phyloP scores from a whole-genome alignment of 139 green algal species.

The Haematococcus lacustris region DNA sequence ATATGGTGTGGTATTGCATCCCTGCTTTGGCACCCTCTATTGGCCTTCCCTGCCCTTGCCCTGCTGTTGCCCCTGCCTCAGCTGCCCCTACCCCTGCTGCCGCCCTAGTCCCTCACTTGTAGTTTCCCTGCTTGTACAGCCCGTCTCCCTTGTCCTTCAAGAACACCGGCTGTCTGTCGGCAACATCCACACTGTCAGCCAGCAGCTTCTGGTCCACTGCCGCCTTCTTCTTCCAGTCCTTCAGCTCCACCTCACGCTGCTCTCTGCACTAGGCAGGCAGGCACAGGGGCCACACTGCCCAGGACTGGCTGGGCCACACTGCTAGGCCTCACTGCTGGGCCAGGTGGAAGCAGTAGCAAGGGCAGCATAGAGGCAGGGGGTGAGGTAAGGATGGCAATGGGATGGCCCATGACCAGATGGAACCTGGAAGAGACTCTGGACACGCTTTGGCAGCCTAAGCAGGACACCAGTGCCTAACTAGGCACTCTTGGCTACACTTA shows the following conservation, averaged over 20 bases:
- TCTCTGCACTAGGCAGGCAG: constrained; percentile 22
- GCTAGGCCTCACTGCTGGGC: too few species aligned
- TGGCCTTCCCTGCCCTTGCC: background rate
- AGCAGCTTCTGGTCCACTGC: constrained; percentile 5
- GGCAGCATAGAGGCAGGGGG: too few species aligned
- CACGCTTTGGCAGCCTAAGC: too few species aligned
- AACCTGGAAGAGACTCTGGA: too few species aligned
- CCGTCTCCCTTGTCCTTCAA: constrained; percentile 72
- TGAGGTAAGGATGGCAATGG: too few species aligned
- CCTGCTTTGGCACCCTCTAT: background rate
- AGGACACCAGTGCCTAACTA: too few species aligned
- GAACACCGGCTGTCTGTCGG: constrained; percentile 63
- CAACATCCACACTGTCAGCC: constrained; percentile 38
- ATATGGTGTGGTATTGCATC: background rate
- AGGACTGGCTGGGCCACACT: too few species aligned
- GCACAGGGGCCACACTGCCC: background rate
- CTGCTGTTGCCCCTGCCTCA: background rate
- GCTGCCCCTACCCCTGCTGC: background rate
- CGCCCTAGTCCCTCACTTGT: constrained; percentile 16
- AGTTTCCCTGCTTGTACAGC: constrained; percentile 50
- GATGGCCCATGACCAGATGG: too few species aligned
- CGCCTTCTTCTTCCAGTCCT: constrained; percentile 29
- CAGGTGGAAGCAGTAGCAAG: too few species aligned
- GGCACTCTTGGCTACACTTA: too few species aligned
- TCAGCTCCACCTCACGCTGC: constrained; percentile 51